Conservation (phyloP, 345 rosid genomes). For the Brassica incana region DNA sequence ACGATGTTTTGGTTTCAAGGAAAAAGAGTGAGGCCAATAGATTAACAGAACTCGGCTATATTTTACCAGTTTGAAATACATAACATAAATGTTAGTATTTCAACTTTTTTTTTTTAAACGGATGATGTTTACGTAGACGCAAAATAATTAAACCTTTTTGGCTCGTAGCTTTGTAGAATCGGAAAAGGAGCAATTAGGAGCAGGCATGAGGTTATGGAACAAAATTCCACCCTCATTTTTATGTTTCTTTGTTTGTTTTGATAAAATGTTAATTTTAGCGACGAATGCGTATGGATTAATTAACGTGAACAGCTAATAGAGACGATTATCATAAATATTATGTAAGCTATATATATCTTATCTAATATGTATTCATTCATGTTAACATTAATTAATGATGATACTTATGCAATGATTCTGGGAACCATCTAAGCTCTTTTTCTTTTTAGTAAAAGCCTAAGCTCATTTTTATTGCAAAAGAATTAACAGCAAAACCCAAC, state of each 20-base stretch:
- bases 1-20: conserved; percentile 29
- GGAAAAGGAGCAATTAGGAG: conserved; percentile 17
- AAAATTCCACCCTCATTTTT: conserved; percentile 10
- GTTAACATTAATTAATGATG: conserved; percentile 19
- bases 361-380: conserved; percentile 4
- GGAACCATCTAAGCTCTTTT: conserved; percentile 3
- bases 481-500: not conserved
- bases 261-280: conserved; percentile 9
- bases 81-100: conserved; percentile 9
- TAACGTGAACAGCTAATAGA: conserved; percentile 38
- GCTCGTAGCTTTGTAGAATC: conserved; percentile 14
- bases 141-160: conserved; percentile 9
- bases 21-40: conserved; percentile 24
- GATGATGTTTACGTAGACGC: not conserved
- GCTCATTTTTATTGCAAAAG: not conserved
- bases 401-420: not conserved
- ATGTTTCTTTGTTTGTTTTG: conserved; percentile 26
- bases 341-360: conserved; percentile 28
- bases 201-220: conserved; percentile 33
- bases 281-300: conserved; percentile 27
- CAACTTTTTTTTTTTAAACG: not conserved
- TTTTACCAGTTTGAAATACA: not conserved
- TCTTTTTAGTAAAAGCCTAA: not conserved
- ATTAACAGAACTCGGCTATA: conserved; percentile 27
- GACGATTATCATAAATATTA: conserved; percentile 32